Base-by-base conservation (phyloP, 2,329 filamentous ascomycete genomes). In the Pseudogymnoascus sp. region DNA sequence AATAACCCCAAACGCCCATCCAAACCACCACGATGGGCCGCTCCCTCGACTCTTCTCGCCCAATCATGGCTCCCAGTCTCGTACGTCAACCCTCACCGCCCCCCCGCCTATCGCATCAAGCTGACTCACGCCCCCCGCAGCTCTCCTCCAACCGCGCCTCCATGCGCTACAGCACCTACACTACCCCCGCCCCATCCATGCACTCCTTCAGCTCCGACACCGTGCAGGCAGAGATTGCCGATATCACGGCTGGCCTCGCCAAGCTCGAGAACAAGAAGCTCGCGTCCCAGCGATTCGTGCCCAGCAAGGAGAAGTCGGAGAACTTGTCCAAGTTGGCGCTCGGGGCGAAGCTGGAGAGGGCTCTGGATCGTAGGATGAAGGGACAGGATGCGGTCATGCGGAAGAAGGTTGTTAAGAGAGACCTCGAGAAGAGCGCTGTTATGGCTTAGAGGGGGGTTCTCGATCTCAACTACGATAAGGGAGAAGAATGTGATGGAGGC, bases 311-410 rank as follows among this genome's bases (percentile, higher is more conserved):
- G 75, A 89, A 90, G 77, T 82, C 78, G 16, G 86, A 89, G 67
- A 82, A 86, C 70, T 77, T 90, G 73, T 84, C 82, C 76, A 89
- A 89, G 74, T 76, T 90, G 68, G 87, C 87, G 14, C 77, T 91
- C 60, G 86, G 87, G 35, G 88, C 88, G n/a, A 90, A 90, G 75
- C 78, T 90, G 60, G 87, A 90, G 72, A 80, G 87, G 63, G 88
- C 88, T 2, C 78, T 91, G 31, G 81, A 83, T 62, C 77, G 88
- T 67, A 79, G 88, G 70, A 88, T 90, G 86, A 84, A 82, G 8
- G 77, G 85, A 59, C 88, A 91, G 73, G 88, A 91, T 73, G 87
- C 87, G 45, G 82, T 85, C 70, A 86, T 88, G 74, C 49, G 39
- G n/a, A 66, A 62, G 59, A 52, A 62, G 26, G 23, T 43, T 39